These are phyloP conservation scores for Kodamaea anthophila DNA, from an alignment of 1,139 yeast species.

Conservation along the genomic window DNA sequence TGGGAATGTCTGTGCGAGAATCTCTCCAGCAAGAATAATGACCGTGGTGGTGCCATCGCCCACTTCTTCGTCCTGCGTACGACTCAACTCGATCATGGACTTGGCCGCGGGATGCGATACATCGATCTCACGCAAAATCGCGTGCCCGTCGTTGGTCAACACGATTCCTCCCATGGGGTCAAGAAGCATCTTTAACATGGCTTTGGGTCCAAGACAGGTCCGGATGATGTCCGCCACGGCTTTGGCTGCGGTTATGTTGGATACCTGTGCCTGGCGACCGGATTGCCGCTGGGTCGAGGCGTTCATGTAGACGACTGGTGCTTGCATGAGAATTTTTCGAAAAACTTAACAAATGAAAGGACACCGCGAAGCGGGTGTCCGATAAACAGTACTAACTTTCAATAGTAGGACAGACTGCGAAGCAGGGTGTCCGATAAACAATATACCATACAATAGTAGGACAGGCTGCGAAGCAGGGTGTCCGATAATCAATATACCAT, in stretches of 20 bases:
- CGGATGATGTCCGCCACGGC: conserved; percentile 97
- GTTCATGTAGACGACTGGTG: conserved; percentile 50
- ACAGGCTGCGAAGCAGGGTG: too few relatives aligned
- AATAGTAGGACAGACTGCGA: too few relatives aligned
- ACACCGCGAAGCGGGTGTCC: too few relatives aligned
- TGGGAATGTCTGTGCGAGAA: conserved; percentile 91
- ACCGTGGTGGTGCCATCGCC: conserved; percentile 99
- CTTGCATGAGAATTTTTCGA: conserved; percentile 29
- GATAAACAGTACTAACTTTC: too few relatives aligned
- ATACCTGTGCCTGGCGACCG: conserved; percentile 95
- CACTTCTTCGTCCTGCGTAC: conserved; percentile 98
- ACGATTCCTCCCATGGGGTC: conserved; percentile 99
- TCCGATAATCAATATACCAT: too few relatives aligned
- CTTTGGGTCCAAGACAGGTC: conserved; percentile 98
- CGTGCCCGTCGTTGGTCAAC: conserved; percentile 96
- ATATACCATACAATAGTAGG: too few relatives aligned
- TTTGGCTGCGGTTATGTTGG: conserved; percentile 97
- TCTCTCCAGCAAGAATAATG: conserved; percentile 92
- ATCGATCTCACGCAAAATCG: conserved; percentile 81
- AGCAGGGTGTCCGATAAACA: too few relatives aligned
- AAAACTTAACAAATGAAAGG: too few relatives aligned
- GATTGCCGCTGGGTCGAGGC: conserved; percentile 90
- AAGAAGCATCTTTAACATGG: conserved; percentile 95
- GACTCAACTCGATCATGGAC: conserved; percentile 92
- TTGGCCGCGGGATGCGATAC: conserved; percentile 98